These are phyloP conservation scores for Epichloe elymi DNA, from an alignment of 2,329 filamentous ascomycete genomes.

Conservation along the genomic window DNA sequence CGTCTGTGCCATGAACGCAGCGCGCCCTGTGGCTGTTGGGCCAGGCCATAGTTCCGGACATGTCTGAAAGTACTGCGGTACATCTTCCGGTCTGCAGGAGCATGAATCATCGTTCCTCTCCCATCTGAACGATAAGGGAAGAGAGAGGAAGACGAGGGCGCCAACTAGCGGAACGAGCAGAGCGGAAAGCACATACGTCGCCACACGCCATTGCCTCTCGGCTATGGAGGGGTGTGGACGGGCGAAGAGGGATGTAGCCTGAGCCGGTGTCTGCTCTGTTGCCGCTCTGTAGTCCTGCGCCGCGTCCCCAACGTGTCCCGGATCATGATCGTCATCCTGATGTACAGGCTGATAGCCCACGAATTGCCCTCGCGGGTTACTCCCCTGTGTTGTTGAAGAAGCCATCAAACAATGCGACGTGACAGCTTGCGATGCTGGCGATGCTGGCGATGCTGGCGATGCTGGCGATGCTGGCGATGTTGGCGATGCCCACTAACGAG, in stretches of 20 bases:
- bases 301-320: not conserved
- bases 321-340: slow-evolving; percentile 16
- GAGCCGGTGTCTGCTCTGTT: not conserved
- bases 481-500: not conserved
- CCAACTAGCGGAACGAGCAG: slow-evolving; percentile 24
- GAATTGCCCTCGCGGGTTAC: slow-evolving; percentile 6
- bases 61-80: slow-evolving; percentile 53
- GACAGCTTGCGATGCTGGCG: not conserved
- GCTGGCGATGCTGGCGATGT: too few species aligned
- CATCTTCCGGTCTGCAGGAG: slow-evolving; percentile 22
- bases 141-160: slow-evolving; percentile 22
- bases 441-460: not conserved
- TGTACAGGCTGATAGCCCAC: slow-evolving; percentile 21
- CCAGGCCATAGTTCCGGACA: slow-evolving; percentile 47
- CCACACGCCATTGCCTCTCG: slow-evolving; percentile 17
- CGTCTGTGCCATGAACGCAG: slow-evolving; percentile 60
- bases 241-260: not conserved
- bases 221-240: slow-evolving; percentile 8
- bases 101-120: slow-evolving; percentile 12
- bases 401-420: not conserved
- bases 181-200: slow-evolving; percentile 19
- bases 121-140: slow-evolving; percentile 18
- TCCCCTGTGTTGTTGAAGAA: slow-evolving; percentile 6
- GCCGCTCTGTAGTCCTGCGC: not conserved
- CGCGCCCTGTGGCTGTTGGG: slow-evolving; percentile 54